Percentiles rank a stretch among this genome's conserved stretches.
Evolutionary conservation across 2,329 filamentous ascomycete species (phyloP).

Genomic region (Beauveria medogensis): DNA sequence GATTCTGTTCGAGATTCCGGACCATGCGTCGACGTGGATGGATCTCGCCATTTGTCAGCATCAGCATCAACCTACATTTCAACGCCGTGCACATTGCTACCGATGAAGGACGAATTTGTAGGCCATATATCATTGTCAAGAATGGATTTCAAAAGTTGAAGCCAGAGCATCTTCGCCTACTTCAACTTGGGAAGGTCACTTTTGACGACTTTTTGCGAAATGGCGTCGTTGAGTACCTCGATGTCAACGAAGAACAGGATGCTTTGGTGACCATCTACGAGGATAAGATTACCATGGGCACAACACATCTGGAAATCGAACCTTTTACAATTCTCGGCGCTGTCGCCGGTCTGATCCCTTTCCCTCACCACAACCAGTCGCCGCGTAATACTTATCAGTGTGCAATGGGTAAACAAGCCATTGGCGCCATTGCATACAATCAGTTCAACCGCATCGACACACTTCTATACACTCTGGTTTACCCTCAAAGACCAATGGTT

Average conservation of each 20-base stretch:
- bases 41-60: conserved; percentile 93
- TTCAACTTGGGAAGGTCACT: conserved; percentile 74
- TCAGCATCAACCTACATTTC: conserved; percentile 91
- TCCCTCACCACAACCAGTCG: conserved; percentile 98
- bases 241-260: conserved; percentile 98
- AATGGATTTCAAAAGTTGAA: conserved; percentile 76
- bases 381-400: conserved; percentile 98
- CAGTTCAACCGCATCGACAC: conserved; percentile 97
- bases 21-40: conserved; percentile 80
- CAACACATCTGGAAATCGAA: conserved; percentile 94
- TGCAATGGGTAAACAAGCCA: conserved; percentile 99
- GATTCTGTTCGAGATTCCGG: conserved; percentile 78
- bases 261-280: conserved; percentile 88
- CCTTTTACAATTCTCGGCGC: conserved; percentile 95
- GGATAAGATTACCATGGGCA: conserved; percentile 69
- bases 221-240: conserved; percentile 90
- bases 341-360: conserved; percentile 92
- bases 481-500: conserved; percentile 95
- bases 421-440: conserved; percentile 95
- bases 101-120: conserved; percentile 92
- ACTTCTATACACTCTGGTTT: conserved; percentile 91
- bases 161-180: conserved; percentile 65
- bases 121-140: conserved; percentile 92
- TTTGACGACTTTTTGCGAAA: conserved; percentile 92
- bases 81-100: conserved; percentile 90